Evolutionary conservation across 441 rosid genomes (phyloP).

Genomic region (Pelargonium myrrhifolium): DNA sequence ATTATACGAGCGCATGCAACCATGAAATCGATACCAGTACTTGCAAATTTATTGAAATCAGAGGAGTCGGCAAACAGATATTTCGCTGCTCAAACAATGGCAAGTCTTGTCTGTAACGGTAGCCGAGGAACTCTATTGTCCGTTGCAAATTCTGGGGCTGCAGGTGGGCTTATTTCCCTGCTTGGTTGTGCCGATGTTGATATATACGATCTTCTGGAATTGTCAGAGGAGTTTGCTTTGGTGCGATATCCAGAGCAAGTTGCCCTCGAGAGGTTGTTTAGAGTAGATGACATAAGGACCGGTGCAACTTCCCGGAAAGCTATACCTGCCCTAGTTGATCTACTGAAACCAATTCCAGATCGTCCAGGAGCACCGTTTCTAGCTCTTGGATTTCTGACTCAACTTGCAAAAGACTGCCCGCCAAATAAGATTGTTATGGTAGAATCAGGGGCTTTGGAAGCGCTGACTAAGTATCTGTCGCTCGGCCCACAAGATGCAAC

Average conservation of each 20-base stretch:
- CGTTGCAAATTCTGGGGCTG: conserved; percentile 99
- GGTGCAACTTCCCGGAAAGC: conserved; percentile 99
- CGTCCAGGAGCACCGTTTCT: conserved; percentile 98
- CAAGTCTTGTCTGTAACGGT: conserved; percentile 96
- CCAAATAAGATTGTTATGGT: conserved; percentile 93
- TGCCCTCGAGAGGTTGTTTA: conserved; percentile 97
- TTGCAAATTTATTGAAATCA: conserved; percentile 85
- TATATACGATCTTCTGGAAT: conserved; percentile 69
- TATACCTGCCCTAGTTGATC: conserved; percentile 94
- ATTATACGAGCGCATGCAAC: conserved; percentile 82
- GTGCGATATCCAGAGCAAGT: conserved; percentile 89
- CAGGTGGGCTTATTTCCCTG: conserved; percentile 85
- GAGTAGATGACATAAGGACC: conserved; percentile 96
- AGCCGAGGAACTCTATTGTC: conserved; percentile 97
- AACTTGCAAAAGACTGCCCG: conserved; percentile 88
- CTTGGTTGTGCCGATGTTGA: conserved; percentile 97
- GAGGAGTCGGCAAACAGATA: conserved; percentile 84
- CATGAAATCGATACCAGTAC: conserved; percentile 83
- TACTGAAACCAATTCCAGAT: conserved; percentile 98
- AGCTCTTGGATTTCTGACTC: conserved; percentile 81
- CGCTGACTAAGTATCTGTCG: conserved; percentile 90
- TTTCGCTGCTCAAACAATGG: conserved; percentile 94
- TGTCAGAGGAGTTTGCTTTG: conserved; percentile 80
- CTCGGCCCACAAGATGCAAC: conserved; percentile 98
- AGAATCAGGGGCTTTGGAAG: conserved; percentile 97